Base-by-base conservation (phyloP, 352 stramenopile species). In the Globisporangium acanthophoron region DNA sequence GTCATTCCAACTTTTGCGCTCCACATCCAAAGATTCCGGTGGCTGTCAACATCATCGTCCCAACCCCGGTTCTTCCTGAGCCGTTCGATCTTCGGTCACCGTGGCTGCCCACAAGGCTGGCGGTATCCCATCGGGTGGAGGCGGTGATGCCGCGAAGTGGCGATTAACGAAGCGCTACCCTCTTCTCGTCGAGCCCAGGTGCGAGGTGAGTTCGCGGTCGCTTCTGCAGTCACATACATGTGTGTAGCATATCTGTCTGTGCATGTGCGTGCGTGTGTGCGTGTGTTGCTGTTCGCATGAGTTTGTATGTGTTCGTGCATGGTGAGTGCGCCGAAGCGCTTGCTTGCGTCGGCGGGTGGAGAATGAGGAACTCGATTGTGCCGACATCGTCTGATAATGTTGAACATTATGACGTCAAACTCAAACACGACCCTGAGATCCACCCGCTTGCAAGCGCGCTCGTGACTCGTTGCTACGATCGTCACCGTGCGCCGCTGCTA, bases 301-400 rank as follows among this genome's bases (percentile, higher is more conserved):
- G 4, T n/a, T 24, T 21, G 11, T 51, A 21, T 47, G 41, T 11
- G 4, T n/a, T 24, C 46, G 11, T 51, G 45, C 33, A 31, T 15
- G n/a, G 7, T 3, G 8, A 51, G 27, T n/a, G 11, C 33, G 9
- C 8, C 20, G 41, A 18, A 24, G 18, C 21, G n/a, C 18, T 24
- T 47, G 41, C 7, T 18, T 21, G n/a, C 9, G 41, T 24, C 16
- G 18, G 5, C 29, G n/a, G 37, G 33, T 46, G 33, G 50, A 55
- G 50, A 31, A 55, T 55, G 50, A 55, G 50, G 50, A 55, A 29
- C 15, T 27, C 9, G 18, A 52, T 31, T 46, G 50, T 55, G 50
- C 50, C 50, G 50, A 55, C 50, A 55, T 55, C 50, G 50, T 55
- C 50, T 55, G 50, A 55, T 55, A 33, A 55, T 55, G 50, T 37